phyloP scores from a whole-genome alignment of 1,284 basidiomycete genomes.

The Phylloboletellus chloephorus region DNA sequence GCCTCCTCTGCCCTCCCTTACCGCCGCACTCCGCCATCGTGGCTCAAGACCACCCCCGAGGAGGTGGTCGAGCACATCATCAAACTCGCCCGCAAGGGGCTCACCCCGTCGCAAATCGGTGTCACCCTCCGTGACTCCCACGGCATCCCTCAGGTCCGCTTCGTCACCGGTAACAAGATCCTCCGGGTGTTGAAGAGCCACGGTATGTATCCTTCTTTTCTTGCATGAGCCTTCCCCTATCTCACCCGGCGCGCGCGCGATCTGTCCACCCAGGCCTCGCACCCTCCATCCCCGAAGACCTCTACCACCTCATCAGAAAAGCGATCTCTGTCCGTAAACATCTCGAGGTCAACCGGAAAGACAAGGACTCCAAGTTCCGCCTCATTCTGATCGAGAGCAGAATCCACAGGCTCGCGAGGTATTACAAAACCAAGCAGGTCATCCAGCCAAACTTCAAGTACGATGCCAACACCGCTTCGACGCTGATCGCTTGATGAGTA shows the following conservation, averaged over 20 bases:
- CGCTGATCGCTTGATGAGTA: slow-evolving; percentile 62
- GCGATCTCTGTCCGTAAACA: slow-evolving; percentile 99
- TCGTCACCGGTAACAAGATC: slow-evolving; percentile 99
- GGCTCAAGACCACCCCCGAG: slow-evolving; percentile 95
- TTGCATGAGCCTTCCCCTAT: too few relatives aligned
- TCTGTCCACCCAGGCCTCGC: slow-evolving; percentile 96
- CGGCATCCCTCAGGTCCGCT: slow-evolving; percentile 95
- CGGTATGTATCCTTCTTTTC: slow-evolving; percentile 49
- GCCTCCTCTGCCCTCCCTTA: slow-evolving; percentile 97
- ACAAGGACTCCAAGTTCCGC: slow-evolving; percentile 98
- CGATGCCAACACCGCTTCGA: slow-evolving; percentile 88
- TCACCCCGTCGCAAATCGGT: slow-evolving; percentile 98
- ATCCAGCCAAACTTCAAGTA: slow-evolving; percentile 98
- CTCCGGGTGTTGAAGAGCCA: slow-evolving; percentile 96
- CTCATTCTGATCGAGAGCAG: slow-evolving; percentile 98
- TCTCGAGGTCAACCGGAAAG: slow-evolving; percentile 96
- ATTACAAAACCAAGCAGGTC: slow-evolving; percentile 99
- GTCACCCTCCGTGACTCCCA: slow-evolving; percentile 97
- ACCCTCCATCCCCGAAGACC: slow-evolving; percentile 97
- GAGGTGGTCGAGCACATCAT: slow-evolving; percentile 95
- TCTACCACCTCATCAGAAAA: slow-evolving; percentile 99
- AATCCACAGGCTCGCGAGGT: slow-evolving; percentile 92
- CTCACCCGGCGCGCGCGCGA: too few relatives aligned
- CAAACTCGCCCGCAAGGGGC: slow-evolving; percentile 97
- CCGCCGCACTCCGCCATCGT: slow-evolving; percentile 89